phyloP scores from a whole-genome alignment of 768 basidiomycete species.

The Lactarius deliciosus region DNA sequence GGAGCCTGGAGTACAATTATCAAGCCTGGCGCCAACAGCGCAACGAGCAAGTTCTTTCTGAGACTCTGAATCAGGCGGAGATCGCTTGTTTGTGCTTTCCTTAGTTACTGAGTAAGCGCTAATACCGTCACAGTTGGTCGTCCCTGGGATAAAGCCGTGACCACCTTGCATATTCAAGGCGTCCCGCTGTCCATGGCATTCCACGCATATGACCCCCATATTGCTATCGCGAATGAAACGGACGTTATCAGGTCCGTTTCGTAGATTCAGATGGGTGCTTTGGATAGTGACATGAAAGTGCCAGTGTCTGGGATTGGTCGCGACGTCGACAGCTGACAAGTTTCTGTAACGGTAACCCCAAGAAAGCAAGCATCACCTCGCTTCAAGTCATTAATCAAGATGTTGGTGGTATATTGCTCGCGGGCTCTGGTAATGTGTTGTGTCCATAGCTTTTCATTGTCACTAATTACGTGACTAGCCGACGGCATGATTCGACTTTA shows the following conservation, averaged over 20 bases:
- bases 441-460: background rate
- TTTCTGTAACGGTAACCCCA: slow-evolving; percentile 88
- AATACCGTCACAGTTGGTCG: slow-evolving; percentile 47
- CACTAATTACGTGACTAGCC: slow-evolving; percentile 46
- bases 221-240: slow-evolving; percentile 80
- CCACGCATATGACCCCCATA: slow-evolving; percentile 89
- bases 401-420: slow-evolving; percentile 84
- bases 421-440: slow-evolving; percentile 64
- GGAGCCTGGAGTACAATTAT: slow-evolving; percentile 90
- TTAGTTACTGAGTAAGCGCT: slow-evolving; percentile 13
- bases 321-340: slow-evolving; percentile 70
- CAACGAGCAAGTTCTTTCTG: slow-evolving; percentile 74
- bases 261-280: slow-evolving; percentile 5
- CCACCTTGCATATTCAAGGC: slow-evolving; percentile 56
- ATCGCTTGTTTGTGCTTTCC: slow-evolving; percentile 59
- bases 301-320: slow-evolving; percentile 95
- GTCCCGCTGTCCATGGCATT: slow-evolving; percentile 78
- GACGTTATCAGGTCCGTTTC: slow-evolving; percentile 76
- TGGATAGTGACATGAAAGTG: slow-evolving; percentile 14
- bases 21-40: slow-evolving; percentile 92
- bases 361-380: slow-evolving; percentile 80
- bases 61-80: slow-evolving; percentile 69
- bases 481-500: slow-evolving; percentile 92
- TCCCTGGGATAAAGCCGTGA: slow-evolving; percentile 73
- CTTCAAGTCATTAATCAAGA: slow-evolving; percentile 95